Percentiles rank a stretch among this genome's conserved stretches.
phyloP scores from a whole-genome alignment of 306 rosid species.

The Casuarina glauca region DNA sequence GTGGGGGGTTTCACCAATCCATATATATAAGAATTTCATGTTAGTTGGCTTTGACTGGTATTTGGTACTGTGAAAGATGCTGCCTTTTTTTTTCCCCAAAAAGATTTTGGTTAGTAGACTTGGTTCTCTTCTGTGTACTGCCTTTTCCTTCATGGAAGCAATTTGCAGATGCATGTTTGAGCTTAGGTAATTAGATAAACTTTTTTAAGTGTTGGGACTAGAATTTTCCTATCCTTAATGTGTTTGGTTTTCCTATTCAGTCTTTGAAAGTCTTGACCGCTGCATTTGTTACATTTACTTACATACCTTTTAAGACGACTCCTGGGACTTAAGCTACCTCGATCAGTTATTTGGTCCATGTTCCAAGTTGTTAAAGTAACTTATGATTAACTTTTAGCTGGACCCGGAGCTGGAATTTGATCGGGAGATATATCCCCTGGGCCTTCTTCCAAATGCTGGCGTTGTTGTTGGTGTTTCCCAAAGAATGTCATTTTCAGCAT shows the following conservation, averaged over 20 bases:
- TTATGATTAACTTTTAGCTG: slow-evolving; percentile 55
- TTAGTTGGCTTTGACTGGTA: neutral
- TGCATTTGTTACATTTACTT: neutral
- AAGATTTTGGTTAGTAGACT: neutral
- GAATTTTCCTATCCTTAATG: neutral
- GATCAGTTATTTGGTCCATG: slow-evolving; percentile 23
- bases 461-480: slow-evolving; percentile 94
- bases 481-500: slow-evolving; percentile 90
- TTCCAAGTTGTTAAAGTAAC: slow-evolving; percentile 24
- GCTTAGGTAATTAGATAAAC: neutral
- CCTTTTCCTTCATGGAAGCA: neutral
- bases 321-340: slow-evolving; percentile 17
- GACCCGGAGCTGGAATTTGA: slow-evolving; percentile 99
- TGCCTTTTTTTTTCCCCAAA: neutral
- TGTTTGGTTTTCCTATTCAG: neutral
- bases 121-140: neutral
- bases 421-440: slow-evolving; percentile 95
- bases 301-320: slow-evolving; percentile 23
- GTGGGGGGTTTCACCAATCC: neutral
- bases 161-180: neutral
- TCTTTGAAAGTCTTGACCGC: slow-evolving; percentile 2
- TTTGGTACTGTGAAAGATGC: neutral
- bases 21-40: neutral
- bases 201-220: neutral
- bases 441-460: slow-evolving; percentile 98